Conservation (phyloP, 2,329 filamentous ascomycete species). For the Alternaria angustiovoidea region DNA sequence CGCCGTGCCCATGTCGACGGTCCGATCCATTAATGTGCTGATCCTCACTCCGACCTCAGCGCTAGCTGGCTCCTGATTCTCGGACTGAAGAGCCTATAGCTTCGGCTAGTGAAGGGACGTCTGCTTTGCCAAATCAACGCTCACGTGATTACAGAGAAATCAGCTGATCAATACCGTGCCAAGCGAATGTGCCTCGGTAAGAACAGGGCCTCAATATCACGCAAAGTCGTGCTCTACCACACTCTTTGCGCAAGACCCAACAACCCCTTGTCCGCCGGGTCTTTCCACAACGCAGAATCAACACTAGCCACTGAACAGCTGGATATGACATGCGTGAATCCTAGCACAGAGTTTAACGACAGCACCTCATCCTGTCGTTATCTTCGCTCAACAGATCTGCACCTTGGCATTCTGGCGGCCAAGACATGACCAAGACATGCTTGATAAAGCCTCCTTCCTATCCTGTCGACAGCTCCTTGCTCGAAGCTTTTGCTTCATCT, state of each 20-base stretch:
- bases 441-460: constrained; percentile 46
- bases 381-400: constrained; percentile 22
- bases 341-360: neutral
- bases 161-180: neutral
- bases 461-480: constrained; percentile 30
- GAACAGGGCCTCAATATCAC: neutral
- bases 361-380: neutral
- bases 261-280: neutral
- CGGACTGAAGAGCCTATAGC: neutral
- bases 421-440: constrained; percentile 34
- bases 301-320: neutral
- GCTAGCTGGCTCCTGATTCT: neutral
- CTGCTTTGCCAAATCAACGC: neutral
- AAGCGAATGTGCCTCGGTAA: neutral
- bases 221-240: neutral
- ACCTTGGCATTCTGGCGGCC: constrained; percentile 23
- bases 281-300: neutral
- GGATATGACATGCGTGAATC: neutral
- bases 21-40: neutral
- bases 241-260: neutral
- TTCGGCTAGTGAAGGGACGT: too few species aligned
- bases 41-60: neutral
- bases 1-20: neutral
- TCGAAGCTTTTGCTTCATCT: constrained; percentile 45
- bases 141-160: neutral